phyloP scores from a whole-genome alignment of 1,284 basidiomycete species.

The Apiotrichum sp. region DNA sequence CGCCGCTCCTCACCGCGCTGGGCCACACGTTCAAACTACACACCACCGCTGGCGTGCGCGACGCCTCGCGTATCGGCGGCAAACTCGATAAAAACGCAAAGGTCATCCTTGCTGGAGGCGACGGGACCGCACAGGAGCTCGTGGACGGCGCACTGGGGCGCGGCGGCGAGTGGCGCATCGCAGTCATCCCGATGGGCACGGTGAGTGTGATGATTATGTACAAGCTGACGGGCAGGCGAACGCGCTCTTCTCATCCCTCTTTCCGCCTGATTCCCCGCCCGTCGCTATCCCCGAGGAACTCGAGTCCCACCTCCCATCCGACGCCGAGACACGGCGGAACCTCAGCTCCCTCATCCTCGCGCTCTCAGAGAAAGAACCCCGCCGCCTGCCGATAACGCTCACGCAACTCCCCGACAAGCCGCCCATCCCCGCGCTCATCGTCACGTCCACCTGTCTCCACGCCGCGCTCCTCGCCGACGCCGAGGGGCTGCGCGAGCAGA shows the following conservation, averaged over 20 bases:
- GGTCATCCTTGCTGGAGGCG: constrained; percentile 61
- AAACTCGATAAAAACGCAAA: constrained; percentile 54
- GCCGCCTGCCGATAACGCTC: constrained; percentile 57
- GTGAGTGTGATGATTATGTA: constrained; percentile 10
- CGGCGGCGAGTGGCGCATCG: constrained; percentile 36
- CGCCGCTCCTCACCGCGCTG: constrained; percentile 57
- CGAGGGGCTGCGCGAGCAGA: constrained; percentile 61
- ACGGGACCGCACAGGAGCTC: constrained; percentile 85
- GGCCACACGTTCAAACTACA: constrained; percentile 42
- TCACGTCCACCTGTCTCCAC: constrained; percentile 62
- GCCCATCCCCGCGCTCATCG: constrained; percentile 55
- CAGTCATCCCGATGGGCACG: constrained; percentile 68
- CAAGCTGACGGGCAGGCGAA: constrained; percentile 55
- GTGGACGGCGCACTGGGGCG: constrained; percentile 55
- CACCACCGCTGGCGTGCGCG: constrained; percentile 53
- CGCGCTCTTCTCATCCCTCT: constrained; percentile 63
- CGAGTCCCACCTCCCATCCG: neutral
- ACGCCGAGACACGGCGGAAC: neutral
- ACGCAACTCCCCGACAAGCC: constrained; percentile 42
- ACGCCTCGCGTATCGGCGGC: constrained; percentile 57
- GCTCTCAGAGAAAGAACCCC: constrained; percentile 48
- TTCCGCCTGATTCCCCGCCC: constrained; percentile 38
- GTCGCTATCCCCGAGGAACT: neutral
- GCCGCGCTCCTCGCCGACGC: constrained; percentile 77
- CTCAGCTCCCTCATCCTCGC: constrained; percentile 17